Percentiles rank a stretch among this genome's conserved stretches.
Evolutionary conservation across 2,329 filamentous ascomycete species (phyloP).

Genomic region (Myriangium duriaei): DNA sequence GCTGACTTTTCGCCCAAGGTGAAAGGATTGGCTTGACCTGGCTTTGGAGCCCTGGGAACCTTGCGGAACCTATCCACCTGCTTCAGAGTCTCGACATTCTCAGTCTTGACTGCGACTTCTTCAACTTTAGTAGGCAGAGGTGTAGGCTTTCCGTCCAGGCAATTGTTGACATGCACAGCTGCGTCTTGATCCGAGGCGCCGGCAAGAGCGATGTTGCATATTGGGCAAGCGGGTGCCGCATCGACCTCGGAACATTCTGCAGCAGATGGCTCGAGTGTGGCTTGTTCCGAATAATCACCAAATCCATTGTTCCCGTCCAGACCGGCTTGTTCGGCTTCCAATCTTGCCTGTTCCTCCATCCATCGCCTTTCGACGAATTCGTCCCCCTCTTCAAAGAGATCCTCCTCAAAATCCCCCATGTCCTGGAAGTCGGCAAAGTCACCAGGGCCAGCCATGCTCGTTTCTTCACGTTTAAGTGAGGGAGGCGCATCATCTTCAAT

Average conservation of each 20-base stretch:
- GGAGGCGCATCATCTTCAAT: conserved; percentile 12
- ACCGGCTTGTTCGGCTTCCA: conserved; percentile 42
- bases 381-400: conserved; percentile 42
- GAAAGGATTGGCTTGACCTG: conserved; percentile 73
- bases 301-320: conserved; percentile 15
- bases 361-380: conserved; percentile 45
- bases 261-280: conserved; percentile 1
- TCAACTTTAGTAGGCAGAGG: conserved; percentile 29
- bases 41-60: conserved; percentile 54
- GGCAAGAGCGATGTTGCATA: conserved; percentile 56
- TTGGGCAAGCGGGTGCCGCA: conserved; percentile 49
- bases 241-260: conserved; percentile 8
- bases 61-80: conserved; percentile 45
- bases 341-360: conserved; percentile 56
- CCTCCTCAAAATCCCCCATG: conserved; percentile 48
- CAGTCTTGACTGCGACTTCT: conserved; percentile 11
- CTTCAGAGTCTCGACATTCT: conserved; percentile 29
- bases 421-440: conserved; percentile 39
- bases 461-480: conserved; percentile 35
- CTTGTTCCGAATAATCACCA: conserved; percentile 1
- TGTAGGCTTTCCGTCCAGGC: conserved; percentile 69
- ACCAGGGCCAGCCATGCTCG: conserved; percentile 36
- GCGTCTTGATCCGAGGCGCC: conserved; percentile 50
- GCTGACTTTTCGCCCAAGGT: conserved; percentile 33
- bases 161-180: conserved; percentile 80